Base-by-base conservation (phyloP, 208 protist species). In the Histomonas meleagridis region DNA sequence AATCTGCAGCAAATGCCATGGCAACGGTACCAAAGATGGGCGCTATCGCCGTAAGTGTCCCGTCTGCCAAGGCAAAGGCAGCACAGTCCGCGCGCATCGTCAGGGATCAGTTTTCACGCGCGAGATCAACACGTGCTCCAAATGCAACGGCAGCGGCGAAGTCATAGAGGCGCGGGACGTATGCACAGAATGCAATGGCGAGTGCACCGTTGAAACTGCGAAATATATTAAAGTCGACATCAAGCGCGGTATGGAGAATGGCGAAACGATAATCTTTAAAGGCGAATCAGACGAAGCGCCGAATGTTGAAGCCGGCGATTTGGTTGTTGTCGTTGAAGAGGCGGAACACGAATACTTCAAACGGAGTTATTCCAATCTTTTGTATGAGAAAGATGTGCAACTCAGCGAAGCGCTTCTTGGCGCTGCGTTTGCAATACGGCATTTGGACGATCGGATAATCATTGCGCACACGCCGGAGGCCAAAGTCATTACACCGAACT, bases 1-100 rank as follows among this genome's bases (percentile, higher is more conserved):
- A 46, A 91, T 91, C 35, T 91, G 86, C 86, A 0, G 2, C 0
- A 38, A 91, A 32, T 91, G 86, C 32, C 35, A 65, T 28, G 86
- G 86, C 23, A 91, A 60, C 35, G 86, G 86, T n/a, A 28, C 43
- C 26, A 86, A 86, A 86, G 32, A 91, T n/a, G 86, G 86, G 35
- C 28, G 38, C 3, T 12, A 23, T 10, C 16, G 21, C n/a, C 32
- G 46, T 32, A 65, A 69, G 46, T 91, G 86, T 48, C 46, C 26
- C 16, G 43, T 49, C 28, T 91, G 86, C 23, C 16, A 91, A 18
- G 86, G 86, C 23, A 51, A 14, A 16, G 86, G 86, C 9, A 1
- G 23, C 0, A 32, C 48, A 48, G 1, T 70, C 16, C 12, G 53
- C n/a, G 4, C n/a, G 14, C 28, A n/a, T 70, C 55, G 26, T 35